A percentile compares a stretch with the other conserved stretches of the same genome.
Evolutionary conservation across 2,329 filamentous ascomycete species (phyloP).

Genomic region (Thielaviopsis punctulata): DNA sequence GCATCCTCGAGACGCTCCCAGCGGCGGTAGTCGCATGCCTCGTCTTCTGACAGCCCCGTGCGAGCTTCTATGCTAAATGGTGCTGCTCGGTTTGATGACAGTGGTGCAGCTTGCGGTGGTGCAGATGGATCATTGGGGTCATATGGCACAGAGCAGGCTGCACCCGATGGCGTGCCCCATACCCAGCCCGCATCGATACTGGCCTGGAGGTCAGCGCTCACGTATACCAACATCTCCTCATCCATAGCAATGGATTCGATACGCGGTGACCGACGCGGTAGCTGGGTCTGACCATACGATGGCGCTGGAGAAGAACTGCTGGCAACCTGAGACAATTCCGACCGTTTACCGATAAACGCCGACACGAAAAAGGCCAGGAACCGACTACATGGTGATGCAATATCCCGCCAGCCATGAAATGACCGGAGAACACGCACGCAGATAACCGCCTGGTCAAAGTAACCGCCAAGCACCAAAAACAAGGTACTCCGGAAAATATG

Average conservation of each 20-base stretch:
- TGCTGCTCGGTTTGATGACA: slow-evolving; percentile 20
- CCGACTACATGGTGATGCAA: slow-evolving; percentile 64
- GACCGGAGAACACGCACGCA: slow-evolving; percentile 56
- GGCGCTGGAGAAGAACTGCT: slow-evolving; percentile 1
- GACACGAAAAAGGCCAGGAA: slow-evolving; percentile 69
- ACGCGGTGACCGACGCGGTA: slow-evolving; percentile 13
- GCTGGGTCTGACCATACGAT: slow-evolving; percentile 4
- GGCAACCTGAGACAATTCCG: slow-evolving; percentile 21
- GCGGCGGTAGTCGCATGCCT: slow-evolving; percentile 55
- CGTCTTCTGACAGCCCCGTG: slow-evolving; percentile 36
- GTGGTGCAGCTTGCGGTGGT: slow-evolving; percentile 12
- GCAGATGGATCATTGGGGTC: slow-evolving; percentile 11
- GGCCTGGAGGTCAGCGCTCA: slow-evolving; percentile 72
- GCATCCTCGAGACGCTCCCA: slow-evolving; percentile 55
- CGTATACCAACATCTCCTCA: slow-evolving; percentile 77
- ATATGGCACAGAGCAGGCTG: slow-evolving; percentile 14
- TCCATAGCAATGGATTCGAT: slow-evolving; percentile 37
- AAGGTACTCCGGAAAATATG: slow-evolving; percentile 81
- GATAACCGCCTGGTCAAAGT: slow-evolving; percentile 53
- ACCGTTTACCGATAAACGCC: slow-evolving; percentile 38
- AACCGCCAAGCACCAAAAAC: slow-evolving; percentile 57
- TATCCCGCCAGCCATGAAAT: slow-evolving; percentile 52
- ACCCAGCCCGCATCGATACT: slow-evolving; percentile 50
- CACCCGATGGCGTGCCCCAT: slow-evolving; percentile 32
- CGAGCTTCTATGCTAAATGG: slow-evolving; percentile 29